phyloP scores from a whole-genome alignment of 192 early-diverging fungal genomes.

The Podila clonocystis region DNA sequence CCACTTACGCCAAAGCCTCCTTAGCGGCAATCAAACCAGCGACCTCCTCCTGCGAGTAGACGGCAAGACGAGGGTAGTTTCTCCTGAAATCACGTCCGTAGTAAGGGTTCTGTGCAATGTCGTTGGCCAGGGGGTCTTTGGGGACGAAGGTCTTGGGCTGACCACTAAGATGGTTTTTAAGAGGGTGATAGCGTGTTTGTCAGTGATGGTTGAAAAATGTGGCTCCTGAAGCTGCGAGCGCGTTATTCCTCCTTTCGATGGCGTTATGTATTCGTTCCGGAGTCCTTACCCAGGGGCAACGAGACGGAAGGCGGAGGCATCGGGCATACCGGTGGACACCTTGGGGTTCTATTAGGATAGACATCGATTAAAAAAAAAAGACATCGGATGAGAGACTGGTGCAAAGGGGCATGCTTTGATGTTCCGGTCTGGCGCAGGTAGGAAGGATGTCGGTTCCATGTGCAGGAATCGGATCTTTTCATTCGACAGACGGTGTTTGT shows the following conservation, averaged over 20 bases:
- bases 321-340: conserved; percentile 73
- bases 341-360: conserved; percentile 60
- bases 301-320: conserved; percentile 72
- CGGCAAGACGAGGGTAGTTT: conserved; percentile 87
- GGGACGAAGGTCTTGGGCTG: conserved; percentile 64
- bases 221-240: background rate
- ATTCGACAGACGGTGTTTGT: background rate
- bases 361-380: background rate
- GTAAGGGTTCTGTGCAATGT: conserved; percentile 88
- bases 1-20: conserved; percentile 34
- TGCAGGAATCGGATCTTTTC: background rate
- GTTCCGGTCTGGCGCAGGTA: too few species aligned
- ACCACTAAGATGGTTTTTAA: conserved; percentile 17
- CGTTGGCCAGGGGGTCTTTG: conserved; percentile 65
- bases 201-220: background rate
- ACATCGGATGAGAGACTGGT: background rate
- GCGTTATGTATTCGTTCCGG: background rate
- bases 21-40: conserved; percentile 66
- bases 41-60: conserved; percentile 84
- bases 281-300: conserved; percentile 66
- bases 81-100: conserved; percentile 91
- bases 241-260: background rate
- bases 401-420: too few species aligned
- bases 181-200: conserved; percentile 47
- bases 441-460: background rate